Evolutionary conservation across 768 basidiomycete genomes (phyloP).

Genomic region (Mycena alexandri): DNA sequence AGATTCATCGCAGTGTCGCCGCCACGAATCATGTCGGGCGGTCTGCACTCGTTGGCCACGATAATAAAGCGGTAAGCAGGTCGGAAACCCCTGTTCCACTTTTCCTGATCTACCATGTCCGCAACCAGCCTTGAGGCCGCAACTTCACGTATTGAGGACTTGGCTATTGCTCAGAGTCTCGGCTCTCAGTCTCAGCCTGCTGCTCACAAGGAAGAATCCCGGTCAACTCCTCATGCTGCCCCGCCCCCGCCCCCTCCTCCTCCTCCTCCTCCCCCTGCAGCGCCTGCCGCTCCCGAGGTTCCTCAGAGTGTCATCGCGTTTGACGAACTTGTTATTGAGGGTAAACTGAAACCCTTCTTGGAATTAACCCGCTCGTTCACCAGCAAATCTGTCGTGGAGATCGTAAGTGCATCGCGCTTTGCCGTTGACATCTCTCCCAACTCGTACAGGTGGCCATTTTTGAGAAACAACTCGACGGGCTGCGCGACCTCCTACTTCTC

Average conservation of each 20-base stretch:
- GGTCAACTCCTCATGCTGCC: slow-evolving; percentile 44
- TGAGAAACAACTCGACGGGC: slow-evolving; percentile 72
- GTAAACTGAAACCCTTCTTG: slow-evolving; percentile 80
- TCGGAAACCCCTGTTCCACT: slow-evolving; percentile 17
- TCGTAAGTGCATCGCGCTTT: slow-evolving; percentile 63
- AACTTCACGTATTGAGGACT: slow-evolving; percentile 93
- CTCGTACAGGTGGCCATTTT: slow-evolving; percentile 73
- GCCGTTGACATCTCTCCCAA: slow-evolving; percentile 2
- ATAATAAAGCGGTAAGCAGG: slow-evolving; percentile 81
- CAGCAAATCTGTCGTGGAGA: slow-evolving; percentile 76
- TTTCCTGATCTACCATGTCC: slow-evolving; percentile 29
- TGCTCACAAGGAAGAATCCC: slow-evolving; percentile 26
- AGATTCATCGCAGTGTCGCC: not conserved
- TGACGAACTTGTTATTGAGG: slow-evolving; percentile 79
- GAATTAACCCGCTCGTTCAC: slow-evolving; percentile 80
- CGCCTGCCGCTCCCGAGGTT: slow-evolving; percentile 50
- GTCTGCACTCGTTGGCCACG: slow-evolving; percentile 82
- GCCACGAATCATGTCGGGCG: slow-evolving; percentile 54
- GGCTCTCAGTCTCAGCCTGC: slow-evolving; percentile 27
- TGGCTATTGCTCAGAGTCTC: slow-evolving; percentile 64
- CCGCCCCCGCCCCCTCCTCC: slow-evolving; percentile 53
- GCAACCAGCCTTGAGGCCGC: slow-evolving; percentile 88
- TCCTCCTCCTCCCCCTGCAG: slow-evolving; percentile 51
- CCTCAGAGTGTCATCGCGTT: slow-evolving; percentile 79
- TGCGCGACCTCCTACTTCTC: slow-evolving; percentile 76